phyloP scores from a whole-genome alignment of 768 basidiomycete genomes.

The Lactifluus piperatus region DNA sequence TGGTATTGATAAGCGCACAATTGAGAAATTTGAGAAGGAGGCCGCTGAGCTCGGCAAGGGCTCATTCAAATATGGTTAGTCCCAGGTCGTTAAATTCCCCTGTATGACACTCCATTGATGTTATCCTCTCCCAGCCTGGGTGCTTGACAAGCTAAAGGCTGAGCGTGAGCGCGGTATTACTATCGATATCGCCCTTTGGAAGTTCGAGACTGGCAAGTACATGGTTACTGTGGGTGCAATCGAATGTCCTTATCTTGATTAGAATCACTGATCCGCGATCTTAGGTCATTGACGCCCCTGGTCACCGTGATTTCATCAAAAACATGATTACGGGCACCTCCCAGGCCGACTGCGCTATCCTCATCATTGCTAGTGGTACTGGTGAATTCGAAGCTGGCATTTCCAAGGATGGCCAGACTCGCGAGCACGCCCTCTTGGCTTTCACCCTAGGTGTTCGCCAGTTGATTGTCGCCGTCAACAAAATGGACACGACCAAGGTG shows the following conservation, averaged over 20 bases:
- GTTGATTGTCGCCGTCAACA: slow-evolving; percentile 99
- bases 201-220: slow-evolving; percentile 99
- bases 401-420: slow-evolving; percentile 99
- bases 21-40: slow-evolving; percentile 99
- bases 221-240: slow-evolving; percentile 69
- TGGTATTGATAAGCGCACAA: slow-evolving; percentile 99
- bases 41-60: slow-evolving; percentile 99
- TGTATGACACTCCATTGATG: slow-evolving; percentile 17
- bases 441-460: slow-evolving; percentile 99
- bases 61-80: slow-evolving; percentile 92
- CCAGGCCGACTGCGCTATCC: slow-evolving; percentile 98
- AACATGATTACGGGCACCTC: slow-evolving; percentile 99
- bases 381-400: slow-evolving; percentile 99
- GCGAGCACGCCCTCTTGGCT: slow-evolving; percentile 99
- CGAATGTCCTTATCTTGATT: slow-evolving; percentile 2
- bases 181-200: slow-evolving; percentile 99
- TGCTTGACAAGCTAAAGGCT: slow-evolving; percentile 99
- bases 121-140: slow-evolving; percentile 67
- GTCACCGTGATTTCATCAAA: slow-evolving; percentile 99
- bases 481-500: slow-evolving; percentile 99
- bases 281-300: slow-evolving; percentile 97
- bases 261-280: slow-evolving; percentile 9
- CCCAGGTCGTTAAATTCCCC: not conserved
- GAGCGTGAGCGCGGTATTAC: slow-evolving; percentile 99
- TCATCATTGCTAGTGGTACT: slow-evolving; percentile 98